Percentiles rank a stretch among this genome's conserved stretches.
These are phyloP conservation scores for Calonectria crousiana DNA, from an alignment of 2,329 filamentous ascomycete genomes.

Conservation along the genomic window DNA sequence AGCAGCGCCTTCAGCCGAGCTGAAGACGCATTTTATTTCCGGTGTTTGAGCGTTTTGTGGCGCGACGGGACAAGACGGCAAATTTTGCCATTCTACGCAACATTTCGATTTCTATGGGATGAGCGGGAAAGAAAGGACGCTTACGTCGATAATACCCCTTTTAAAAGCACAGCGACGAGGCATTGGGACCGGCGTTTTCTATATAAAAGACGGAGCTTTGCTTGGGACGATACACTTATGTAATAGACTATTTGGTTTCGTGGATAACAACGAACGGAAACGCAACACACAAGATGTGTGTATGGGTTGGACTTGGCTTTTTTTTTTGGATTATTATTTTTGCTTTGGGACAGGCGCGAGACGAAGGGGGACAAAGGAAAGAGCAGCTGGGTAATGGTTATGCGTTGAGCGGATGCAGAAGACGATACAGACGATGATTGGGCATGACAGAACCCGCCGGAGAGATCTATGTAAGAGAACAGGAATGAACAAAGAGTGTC, in stretches of 20 bases:
- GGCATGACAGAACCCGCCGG: constrained; percentile 14
- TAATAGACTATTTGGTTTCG: constrained; percentile 23
- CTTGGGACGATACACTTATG: constrained; percentile 20
- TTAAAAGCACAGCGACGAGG: constrained; percentile 27
- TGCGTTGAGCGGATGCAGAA: background rate
- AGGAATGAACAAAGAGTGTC: constrained; percentile 4
- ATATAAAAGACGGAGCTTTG: constrained; percentile 24
- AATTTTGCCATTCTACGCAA: constrained; percentile 32
- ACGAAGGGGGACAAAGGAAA: background rate
- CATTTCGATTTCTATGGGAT: constrained; percentile 39
- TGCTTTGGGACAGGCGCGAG: background rate
- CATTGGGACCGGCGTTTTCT: constrained; percentile 28
- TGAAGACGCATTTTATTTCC: constrained; percentile 28
- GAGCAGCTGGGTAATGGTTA: background rate
- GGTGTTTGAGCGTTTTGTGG: constrained; percentile 40
- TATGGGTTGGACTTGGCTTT: background rate
- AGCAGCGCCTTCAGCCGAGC: background rate
- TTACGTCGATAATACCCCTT: constrained; percentile 30
- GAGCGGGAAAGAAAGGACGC: constrained; percentile 19
- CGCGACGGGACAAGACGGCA: constrained; percentile 34
- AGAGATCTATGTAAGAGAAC: constrained; percentile 10
- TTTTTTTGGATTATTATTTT: background rate
- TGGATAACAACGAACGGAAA: background rate
- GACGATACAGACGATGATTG: constrained; percentile 2
- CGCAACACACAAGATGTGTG: background rate